Percentiles rank a stretch among this genome's conserved stretches.
These are phyloP conservation scores for Bipolaris cookei DNA, from an alignment of 2,329 filamentous ascomycete genomes.

Conservation along the genomic window DNA sequence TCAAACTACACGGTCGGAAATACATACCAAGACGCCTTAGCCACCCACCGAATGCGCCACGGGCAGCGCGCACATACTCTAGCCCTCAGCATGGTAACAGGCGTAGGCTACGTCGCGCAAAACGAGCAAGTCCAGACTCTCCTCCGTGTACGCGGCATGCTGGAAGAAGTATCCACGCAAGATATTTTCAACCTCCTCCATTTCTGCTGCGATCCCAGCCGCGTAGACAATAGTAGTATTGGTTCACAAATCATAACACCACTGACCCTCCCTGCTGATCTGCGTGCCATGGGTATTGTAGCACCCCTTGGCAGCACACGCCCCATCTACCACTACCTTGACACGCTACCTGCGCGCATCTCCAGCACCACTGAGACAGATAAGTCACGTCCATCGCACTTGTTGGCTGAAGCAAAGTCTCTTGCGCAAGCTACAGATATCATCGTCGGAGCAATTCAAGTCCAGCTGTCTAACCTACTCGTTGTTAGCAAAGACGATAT, in stretches of 20 bases:
- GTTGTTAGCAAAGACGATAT: constrained; percentile 28
- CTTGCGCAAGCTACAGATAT: constrained; percentile 16
- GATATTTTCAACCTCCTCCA: constrained; percentile 31
- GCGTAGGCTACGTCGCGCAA: constrained; percentile 24
- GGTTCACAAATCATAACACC: constrained; percentile 28
- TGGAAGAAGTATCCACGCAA: constrained; percentile 21
- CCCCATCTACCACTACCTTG: constrained; percentile 18
- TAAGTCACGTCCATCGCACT: constrained; percentile 13
- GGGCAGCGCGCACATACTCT: constrained; percentile 25
- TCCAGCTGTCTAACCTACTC: constrained; percentile 19
- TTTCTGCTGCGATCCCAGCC: constrained; percentile 23
- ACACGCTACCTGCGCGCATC: constrained; percentile 15
- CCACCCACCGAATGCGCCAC: constrained; percentile 24
- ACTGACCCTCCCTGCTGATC: constrained; percentile 22
- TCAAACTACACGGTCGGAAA: constrained; percentile 36
- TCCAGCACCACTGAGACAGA: constrained; percentile 1
- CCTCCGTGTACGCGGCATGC: constrained; percentile 13
- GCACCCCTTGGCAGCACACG: constrained; percentile 26
- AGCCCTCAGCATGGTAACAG: constrained; percentile 26
- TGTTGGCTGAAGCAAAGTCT: constrained; percentile 10
- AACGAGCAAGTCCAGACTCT: constrained; percentile 19
- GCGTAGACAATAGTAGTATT: constrained; percentile 1
- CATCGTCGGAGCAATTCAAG: constrained; percentile 21
- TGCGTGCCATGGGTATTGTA: constrained; percentile 20
- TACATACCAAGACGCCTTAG: constrained; percentile 35